Evolutionary conservation across 192 early-diverging fungal species (phyloP), one percentile per base, ranked within the genome.

Genomic region (Entrophospora sp.): DNA sequence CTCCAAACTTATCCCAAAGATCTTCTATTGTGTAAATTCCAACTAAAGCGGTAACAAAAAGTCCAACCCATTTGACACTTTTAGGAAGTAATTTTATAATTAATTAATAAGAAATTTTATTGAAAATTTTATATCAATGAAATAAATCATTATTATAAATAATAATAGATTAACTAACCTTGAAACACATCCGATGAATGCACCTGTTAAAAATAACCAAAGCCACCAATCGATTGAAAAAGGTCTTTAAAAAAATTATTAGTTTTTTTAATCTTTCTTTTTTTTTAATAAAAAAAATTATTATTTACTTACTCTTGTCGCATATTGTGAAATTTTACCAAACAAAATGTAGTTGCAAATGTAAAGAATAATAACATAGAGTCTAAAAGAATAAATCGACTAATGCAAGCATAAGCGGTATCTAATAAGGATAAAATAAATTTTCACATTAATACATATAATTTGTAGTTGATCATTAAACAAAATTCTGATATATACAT

Each of bases 21-120:
- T 97, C 93, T 55, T 92, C 85, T n/a, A 97, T 70, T 0, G 96
- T 98, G 70, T 92, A 90, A 42, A 96, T 48, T 4, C 95, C 95
- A 59, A 96, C 90, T 7, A 96, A 72, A 4, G 91, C 94, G 10
- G 94, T 88, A 30, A 85, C 84, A 75, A 99, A 92, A 22, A 96
- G 70, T 0, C 97, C 97, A 31, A 99, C 91, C 97, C 95, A 99
- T 75, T 99, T 99, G 30, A 94, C 84, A 75, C 87, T n/a, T n/a
- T n/a, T n/a, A n/a, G n/a, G n/a, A n/a, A n/a, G n/a, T n/a, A n/a
- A n/a, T n/a, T n/a, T n/a, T n/a, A n/a, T n/a, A n/a, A n/a, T n/a
- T n/a, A n/a, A n/a, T n/a, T n/a, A n/a, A n/a, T n/a, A n/a, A n/a
- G n/a, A n/a, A n/a, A n/a, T n/a, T n/a, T n/a, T n/a, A n/a, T n/a